phyloP scores from a whole-genome alignment of 2,329 filamentous ascomycete genomes.

The Ceratocystis destructans region DNA sequence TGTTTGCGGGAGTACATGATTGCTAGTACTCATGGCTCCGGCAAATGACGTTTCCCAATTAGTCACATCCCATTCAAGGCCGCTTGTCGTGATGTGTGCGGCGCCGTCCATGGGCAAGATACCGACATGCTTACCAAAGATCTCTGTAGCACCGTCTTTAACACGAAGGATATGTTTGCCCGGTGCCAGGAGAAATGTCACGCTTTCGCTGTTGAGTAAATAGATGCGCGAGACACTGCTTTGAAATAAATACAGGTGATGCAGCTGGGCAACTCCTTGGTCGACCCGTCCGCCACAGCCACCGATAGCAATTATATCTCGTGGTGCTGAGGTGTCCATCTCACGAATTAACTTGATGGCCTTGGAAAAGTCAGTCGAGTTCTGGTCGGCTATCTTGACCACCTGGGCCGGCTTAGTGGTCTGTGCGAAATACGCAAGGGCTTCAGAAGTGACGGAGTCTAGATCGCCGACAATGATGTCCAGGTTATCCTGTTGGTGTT shows the following conservation, averaged over 20 bases:
- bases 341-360: conserved; percentile 48
- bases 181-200: conserved; percentile 60
- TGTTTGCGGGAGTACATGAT: conserved; percentile 50
- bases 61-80: conserved; percentile 81
- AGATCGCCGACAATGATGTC: conserved; percentile 77
- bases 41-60: conserved; percentile 70
- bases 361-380: conserved; percentile 86
- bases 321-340: conserved; percentile 22
- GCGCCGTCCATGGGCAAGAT: conserved; percentile 74
- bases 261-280: conserved; percentile 77
- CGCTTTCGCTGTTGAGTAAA: conserved; percentile 64
- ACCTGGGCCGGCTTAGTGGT: conserved; percentile 37
- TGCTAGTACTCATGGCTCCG: conserved; percentile 63
- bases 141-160: conserved; percentile 32
- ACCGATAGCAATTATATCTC: conserved; percentile 67
- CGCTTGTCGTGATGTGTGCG: conserved; percentile 62
- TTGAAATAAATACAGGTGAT: conserved; percentile 62
- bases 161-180: conserved; percentile 53
- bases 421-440: conserved; percentile 50
- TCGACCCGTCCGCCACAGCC: conserved; percentile 84
- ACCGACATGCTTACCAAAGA: conserved; percentile 68
- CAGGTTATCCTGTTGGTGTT: conserved; percentile 38
- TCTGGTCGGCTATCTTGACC: conserved; percentile 61
- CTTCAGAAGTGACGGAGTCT: conserved; percentile 58
- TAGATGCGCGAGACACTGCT: conserved; percentile 46